These are phyloP conservation scores for Apiospora rasikravindrae DNA, from an alignment of 2,329 filamentous ascomycete genomes.

Conservation along the genomic window DNA sequence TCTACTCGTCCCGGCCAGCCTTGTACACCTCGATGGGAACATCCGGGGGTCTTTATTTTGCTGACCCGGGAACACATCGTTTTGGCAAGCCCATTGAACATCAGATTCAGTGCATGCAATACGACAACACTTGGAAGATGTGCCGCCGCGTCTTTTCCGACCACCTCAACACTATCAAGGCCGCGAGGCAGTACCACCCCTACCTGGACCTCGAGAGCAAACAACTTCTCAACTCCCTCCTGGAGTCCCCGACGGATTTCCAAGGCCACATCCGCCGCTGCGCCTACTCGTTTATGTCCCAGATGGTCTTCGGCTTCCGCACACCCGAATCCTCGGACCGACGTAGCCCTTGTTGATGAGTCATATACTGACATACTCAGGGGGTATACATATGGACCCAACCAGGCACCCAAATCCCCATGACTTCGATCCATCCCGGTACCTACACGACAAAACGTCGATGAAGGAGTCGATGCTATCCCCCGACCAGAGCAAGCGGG, in stretches of 20 bases:
- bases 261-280: slow-evolving; percentile 25
- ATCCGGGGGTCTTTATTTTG: not conserved
- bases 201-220: slow-evolving; percentile 29
- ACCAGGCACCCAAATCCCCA: slow-evolving; percentile 27
- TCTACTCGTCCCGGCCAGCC: slow-evolving; percentile 31
- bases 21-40: not conserved
- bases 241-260: slow-evolving; percentile 24
- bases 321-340: not conserved
- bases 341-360: too few relatives aligned
- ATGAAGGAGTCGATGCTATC: not conserved
- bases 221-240: slow-evolving; percentile 26
- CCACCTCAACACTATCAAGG: slow-evolving; percentile 26
- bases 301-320: slow-evolving; percentile 28
- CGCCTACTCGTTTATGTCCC: slow-evolving; percentile 27
- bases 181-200: slow-evolving; percentile 23
- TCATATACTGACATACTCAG: not conserved
- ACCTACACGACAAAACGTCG: slow-evolving; percentile 18
- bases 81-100: too few relatives aligned
- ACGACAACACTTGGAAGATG: slow-evolving; percentile 22
- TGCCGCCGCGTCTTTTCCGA: slow-evolving; percentile 30
- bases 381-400: slow-evolving; percentile 28
- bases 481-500: slow-evolving; percentile 21
- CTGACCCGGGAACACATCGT: not conserved
- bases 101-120: not conserved
- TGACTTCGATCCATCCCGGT: slow-evolving; percentile 28